These are phyloP conservation scores for Castanea sativa DNA, from an alignment of 306 rosid genomes.

Conservation along the genomic window DNA sequence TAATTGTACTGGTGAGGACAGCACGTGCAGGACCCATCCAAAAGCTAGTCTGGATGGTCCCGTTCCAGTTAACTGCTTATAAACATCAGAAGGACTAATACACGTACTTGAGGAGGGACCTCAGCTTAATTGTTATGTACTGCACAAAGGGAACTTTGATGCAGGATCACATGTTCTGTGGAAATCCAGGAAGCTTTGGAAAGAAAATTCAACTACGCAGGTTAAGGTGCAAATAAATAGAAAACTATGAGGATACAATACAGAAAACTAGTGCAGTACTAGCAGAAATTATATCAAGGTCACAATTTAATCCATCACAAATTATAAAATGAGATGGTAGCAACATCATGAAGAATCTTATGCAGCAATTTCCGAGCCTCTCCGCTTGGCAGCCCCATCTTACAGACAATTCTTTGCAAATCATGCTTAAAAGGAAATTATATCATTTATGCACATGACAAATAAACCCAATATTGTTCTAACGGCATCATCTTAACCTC, in stretches of 20 bases:
- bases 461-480: background rate
- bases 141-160: slow-evolving; percentile 9
- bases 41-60: slow-evolving; percentile 20
- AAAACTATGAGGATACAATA: background rate
- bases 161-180: slow-evolving; percentile 13
- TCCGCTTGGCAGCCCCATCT: background rate
- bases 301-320: background rate
- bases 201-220: slow-evolving; percentile 20
- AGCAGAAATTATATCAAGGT: background rate
- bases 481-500: background rate
- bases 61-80: background rate
- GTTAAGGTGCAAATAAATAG: background rate
- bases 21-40: slow-evolving; percentile 25
- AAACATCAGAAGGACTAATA: slow-evolving; percentile 16
- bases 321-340: background rate
- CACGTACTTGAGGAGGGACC: slow-evolving; percentile 35
- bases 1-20: slow-evolving; percentile 8
- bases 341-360: background rate
- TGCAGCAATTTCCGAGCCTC: background rate
- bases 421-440: too few species aligned
- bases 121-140: slow-evolving; percentile 20
- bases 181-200: background rate
- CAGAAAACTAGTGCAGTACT: background rate
- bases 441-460: background rate
- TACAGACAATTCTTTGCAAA: background rate